Evolutionary conservation across 169 alveolate species (phyloP), one percentile per base, ranked within the genome.

Genomic region (Cardiosporidium cionae): DNA sequence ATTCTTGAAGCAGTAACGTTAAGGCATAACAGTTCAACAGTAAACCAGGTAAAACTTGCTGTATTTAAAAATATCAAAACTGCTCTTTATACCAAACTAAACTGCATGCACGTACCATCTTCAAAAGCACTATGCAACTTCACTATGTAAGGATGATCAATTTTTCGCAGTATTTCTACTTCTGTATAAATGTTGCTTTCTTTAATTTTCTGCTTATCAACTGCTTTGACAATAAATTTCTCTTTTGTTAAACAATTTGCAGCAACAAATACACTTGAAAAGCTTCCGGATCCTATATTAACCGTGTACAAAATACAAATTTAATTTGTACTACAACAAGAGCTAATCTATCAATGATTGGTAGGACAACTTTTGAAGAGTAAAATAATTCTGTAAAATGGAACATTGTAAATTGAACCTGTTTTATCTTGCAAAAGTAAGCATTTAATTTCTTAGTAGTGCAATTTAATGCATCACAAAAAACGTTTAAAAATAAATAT

Each of bases 41-140:
- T n/a, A n/a, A n/a, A n/a, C n/a, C n/a, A n/a, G n/a, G n/a, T n/a
- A n/a, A n/a, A n/a, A n/a, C n/a, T n/a, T n/a, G n/a, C n/a, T n/a
- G n/a, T n/a, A n/a, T n/a, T 25, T 29, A 7, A 7, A 7, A 3
- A 54, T 9, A 7, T 29, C 25, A 27, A 4, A 23, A 3, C 37
- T 6, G 9, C 9, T 44, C 16, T 44, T n/a, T 44, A n/a, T n/a
- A 44, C n/a, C n/a, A n/a, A n/a, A n/a, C n/a, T n/a, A n/a, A n/a
- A n/a, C n/a, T n/a, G n/a, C n/a, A n/a, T n/a, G n/a, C 54, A 5
- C 69, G 4, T 16, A 70, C 77, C 82, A 54, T 87, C 90, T 52
- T 87, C 90, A 73, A 86, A 90, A 5, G 93, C 85, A 32, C 88
- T 90, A 72, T 84, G 82, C 72, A 88, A 78, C 76, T 86, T 84